Evolutionary conservation across 2,329 filamentous ascomycete species (phyloP).

Genomic region (Alternaria tenuissima): DNA sequence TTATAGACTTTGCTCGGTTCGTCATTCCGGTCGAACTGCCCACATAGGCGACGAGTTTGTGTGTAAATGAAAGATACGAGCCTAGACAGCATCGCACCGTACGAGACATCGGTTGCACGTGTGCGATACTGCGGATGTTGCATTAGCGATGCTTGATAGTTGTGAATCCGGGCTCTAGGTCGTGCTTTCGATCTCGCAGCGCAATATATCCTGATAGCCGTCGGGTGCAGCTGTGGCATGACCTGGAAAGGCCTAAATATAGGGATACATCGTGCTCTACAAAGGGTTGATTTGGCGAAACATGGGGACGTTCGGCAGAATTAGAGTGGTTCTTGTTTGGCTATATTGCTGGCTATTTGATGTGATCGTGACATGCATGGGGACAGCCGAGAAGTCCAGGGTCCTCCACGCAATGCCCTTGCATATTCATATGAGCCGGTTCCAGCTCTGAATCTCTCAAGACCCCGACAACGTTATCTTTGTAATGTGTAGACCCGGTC

Average conservation of each 20-base stretch:
- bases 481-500: conserved; percentile 16
- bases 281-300: conserved; percentile 32
- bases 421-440: conserved; percentile 24
- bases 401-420: conserved; percentile 35
- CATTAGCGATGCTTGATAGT: conserved; percentile 27
- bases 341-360: conserved; percentile 46
- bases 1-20: conserved; percentile 37
- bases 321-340: conserved; percentile 43
- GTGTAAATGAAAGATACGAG: conserved; percentile 47
- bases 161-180: conserved; percentile 39
- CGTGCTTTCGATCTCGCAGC: conserved; percentile 25
- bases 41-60: conserved; percentile 32
- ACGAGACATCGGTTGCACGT: conserved; percentile 29
- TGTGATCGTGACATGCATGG: conserved; percentile 37
- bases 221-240: conserved; percentile 30
- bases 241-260: conserved; percentile 33
- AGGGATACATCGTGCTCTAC: conserved; percentile 7
- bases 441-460: conserved; percentile 20
- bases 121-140: conserved; percentile 26
- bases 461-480: conserved; percentile 18
- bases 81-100: conserved; percentile 24
- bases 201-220: conserved; percentile 31
- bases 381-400: conserved; percentile 33
- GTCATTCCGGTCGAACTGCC: conserved; percentile 23
- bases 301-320: conserved; percentile 27